phyloP scores from a whole-genome alignment of 345 rosid species.

The Eucalyptus pumila region DNA sequence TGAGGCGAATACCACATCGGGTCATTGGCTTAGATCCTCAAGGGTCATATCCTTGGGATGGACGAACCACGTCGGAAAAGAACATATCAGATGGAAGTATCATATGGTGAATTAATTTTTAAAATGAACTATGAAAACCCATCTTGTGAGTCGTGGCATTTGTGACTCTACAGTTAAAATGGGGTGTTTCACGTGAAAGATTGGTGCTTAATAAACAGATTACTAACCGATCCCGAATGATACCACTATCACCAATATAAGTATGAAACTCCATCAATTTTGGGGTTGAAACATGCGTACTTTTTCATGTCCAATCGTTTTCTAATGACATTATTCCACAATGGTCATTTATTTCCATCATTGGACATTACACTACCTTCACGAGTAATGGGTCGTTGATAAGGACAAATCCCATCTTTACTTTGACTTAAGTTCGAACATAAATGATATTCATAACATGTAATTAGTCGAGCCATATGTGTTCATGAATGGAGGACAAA shows the following conservation, averaged over 20 bases:
- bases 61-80: neutral
- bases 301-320: neutral
- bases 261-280: neutral
- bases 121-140: neutral
- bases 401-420: neutral
- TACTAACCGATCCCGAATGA: rapidly evolving
- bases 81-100: neutral
- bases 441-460: neutral
- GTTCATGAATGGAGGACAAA: neutral
- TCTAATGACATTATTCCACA: neutral
- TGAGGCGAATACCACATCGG: neutral
- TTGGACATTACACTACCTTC: neutral
- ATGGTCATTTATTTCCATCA: neutral
- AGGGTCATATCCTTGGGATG: neutral
- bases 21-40: rapidly evolving
- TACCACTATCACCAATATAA: rapidly evolving
- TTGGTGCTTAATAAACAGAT: neutral
- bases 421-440: rapidly evolving
- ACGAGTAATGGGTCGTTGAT: neutral
- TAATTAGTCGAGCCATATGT: rapidly evolving
- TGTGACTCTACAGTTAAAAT: neutral
- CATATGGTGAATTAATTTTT: rapidly evolving
- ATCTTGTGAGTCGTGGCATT: too few relatives aligned
- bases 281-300: rapidly evolving
- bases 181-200: rapidly evolving